Base-by-base conservation (phyloP, 805 yeast genomes). In the Brettanomyces anomalus region DNA sequence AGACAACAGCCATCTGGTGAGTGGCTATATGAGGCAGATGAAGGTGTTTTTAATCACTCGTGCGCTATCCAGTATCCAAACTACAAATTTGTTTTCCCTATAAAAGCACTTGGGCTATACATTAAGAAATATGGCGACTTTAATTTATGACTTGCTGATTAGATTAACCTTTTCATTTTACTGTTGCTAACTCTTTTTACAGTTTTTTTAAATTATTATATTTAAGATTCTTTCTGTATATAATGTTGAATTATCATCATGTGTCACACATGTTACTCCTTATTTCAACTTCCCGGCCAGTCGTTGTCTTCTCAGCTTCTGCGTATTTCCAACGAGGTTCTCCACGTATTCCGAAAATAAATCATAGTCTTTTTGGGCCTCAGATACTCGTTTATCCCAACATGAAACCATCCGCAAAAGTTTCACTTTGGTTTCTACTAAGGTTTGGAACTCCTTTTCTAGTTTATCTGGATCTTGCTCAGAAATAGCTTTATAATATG, bases 31-130 rank as follows among this genome's bases (percentile, higher is more conserved):
- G 95, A 90, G 54, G 83, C 77, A 26, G 79, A 85, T 21, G 97
- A 90, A 62, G 99, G 99, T 37, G 97, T 93, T 0, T 93, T 93
- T 71, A 93, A 93, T 61, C 97, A 93, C 57, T 78, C 87, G 1
- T 72, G 67, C 66, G 96, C 93, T 2, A 93, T 93, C 56, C 97
- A 93, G 61, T 93, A 93, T 60, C 97, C 97, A 33, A 85, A 87
- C 55, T 93, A 93, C 64, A 79, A 83, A 64, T 90, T 81, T 55
- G 66, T 87, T 45, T 93, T 93, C 61, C 82, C 97, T 1, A 83
- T 90, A 52, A 93, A 93, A 63, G 98, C 98, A 0, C 66, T 93
- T 36, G 97, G 97, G 1, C 67, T 90, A 53, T 88, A 54, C 41
- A 44, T 45, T n/a, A 35, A 51, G 36, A 43, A 30, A 30, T 57